Conservation (phyloP, 2,329 filamentous ascomycete genomes). For the Xylariaceae sp. region DNA sequence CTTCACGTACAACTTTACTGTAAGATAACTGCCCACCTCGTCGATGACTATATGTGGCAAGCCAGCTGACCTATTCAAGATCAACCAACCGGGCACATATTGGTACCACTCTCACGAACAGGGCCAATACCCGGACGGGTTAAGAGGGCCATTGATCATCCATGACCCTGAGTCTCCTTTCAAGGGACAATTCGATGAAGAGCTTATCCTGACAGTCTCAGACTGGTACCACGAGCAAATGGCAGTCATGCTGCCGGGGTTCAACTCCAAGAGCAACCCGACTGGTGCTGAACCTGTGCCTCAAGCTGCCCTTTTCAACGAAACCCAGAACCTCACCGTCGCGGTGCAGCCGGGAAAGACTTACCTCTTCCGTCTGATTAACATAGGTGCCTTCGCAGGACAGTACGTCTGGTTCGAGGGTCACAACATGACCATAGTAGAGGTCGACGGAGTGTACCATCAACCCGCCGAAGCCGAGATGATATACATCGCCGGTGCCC, state of each 20-base stretch:
- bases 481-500: constrained; percentile 63
- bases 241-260: constrained; percentile 39
- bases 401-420: constrained; percentile 63
- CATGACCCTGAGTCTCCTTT: constrained; percentile 59
- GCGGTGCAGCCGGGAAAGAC: constrained; percentile 61
- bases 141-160: constrained; percentile 58
- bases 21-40: constrained; percentile 31
- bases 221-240: constrained; percentile 66
- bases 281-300: constrained; percentile 61
- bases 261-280: constrained; percentile 51
- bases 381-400: constrained; percentile 65
- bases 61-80: constrained; percentile 32
- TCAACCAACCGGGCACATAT: constrained; percentile 65
- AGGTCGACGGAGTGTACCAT: constrained; percentile 67
- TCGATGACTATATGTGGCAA: neutral
- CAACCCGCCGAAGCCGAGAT: constrained; percentile 53
- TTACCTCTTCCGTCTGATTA: constrained; percentile 67
- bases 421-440: constrained; percentile 63
- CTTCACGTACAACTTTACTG: constrained; percentile 66
- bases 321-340: constrained; percentile 56
- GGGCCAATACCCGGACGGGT: constrained; percentile 65
- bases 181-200: constrained; percentile 52
- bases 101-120: constrained; percentile 71
- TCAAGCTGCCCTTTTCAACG: constrained; percentile 64
- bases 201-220: constrained; percentile 58